phyloP scores from a whole-genome alignment of 495 filamentous ascomycete species.

The Aspergillus asperescens region DNA sequence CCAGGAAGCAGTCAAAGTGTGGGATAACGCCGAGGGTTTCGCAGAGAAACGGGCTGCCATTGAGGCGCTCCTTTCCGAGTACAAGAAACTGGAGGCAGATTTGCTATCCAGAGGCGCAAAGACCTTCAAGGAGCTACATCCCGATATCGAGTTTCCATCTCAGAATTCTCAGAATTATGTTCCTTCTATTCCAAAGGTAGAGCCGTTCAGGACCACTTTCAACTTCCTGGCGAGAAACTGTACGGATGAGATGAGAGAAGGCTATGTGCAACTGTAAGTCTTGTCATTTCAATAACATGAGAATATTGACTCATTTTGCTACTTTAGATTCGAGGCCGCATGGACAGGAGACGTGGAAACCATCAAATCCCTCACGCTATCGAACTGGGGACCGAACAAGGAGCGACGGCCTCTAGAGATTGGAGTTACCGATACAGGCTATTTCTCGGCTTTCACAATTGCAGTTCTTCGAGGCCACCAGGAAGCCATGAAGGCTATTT shows the following conservation, averaged over 20 bases:
- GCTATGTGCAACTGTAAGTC: constrained; percentile 51
- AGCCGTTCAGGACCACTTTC: constrained; percentile 44
- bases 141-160: constrained; percentile 32
- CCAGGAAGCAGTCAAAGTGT: background rate
- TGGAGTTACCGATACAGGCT: constrained; percentile 44
- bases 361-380: constrained; percentile 45
- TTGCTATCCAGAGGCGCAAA: constrained; percentile 57
- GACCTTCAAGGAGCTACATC: constrained; percentile 57
- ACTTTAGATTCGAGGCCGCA: constrained; percentile 57
- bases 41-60: constrained; percentile 50
- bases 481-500: constrained; percentile 53
- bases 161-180: background rate
- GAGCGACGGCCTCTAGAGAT: constrained; percentile 55
- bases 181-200: background rate
- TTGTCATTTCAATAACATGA: constrained; percentile 1
- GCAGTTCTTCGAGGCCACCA: constrained; percentile 58
- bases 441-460: constrained; percentile 55
- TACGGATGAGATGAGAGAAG: constrained; percentile 45
- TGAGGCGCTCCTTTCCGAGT: constrained; percentile 39
- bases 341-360: constrained; percentile 60
- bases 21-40: constrained; percentile 27
- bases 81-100: constrained; percentile 46
- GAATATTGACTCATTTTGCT: constrained; percentile 6
- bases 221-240: constrained; percentile 47
- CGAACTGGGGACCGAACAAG: constrained; percentile 32